Conservation (phyloP, 306 rosid species). For the Begonia fuchsioides region DNA sequence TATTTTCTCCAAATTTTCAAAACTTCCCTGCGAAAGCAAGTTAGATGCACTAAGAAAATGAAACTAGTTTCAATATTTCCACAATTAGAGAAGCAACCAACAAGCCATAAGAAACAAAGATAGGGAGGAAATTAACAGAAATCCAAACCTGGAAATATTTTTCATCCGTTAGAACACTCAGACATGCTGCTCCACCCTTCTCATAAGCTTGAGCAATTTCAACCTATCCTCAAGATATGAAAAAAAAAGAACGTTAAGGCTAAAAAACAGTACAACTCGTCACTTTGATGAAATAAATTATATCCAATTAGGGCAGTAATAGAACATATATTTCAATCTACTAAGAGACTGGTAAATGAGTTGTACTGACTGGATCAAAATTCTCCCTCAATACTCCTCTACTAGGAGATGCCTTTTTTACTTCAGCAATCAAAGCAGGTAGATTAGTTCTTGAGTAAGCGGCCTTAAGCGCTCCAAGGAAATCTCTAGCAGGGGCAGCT, state of each 20-base stretch:
- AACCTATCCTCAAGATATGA: conserved; percentile 30
- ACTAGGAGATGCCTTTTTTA: conserved; percentile 97
- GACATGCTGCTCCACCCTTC: conserved; percentile 98
- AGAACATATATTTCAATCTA: conserved; percentile 1
- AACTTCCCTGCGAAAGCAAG: conserved; percentile 57
- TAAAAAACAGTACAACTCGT: too few species aligned
- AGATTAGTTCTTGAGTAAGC: conserved; percentile 63
- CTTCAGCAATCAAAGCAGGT: conserved; percentile 97
- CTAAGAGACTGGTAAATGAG: conserved; percentile 4
- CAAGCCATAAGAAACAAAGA: conserved; percentile 2
- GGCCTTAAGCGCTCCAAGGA: conserved; percentile 62
- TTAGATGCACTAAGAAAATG: conserved; percentile 8
- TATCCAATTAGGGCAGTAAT: background rate
- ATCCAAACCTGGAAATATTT: conserved; percentile 73
- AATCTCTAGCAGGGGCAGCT: conserved; percentile 73
- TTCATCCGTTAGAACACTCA: conserved; percentile 82
- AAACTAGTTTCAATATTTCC: conserved; percentile 4
- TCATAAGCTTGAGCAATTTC: conserved; percentile 81
- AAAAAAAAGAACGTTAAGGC: background rate
- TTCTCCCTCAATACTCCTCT: conserved; percentile 86
- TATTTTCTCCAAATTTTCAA: conserved; percentile 70
- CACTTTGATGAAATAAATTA: too few species aligned
- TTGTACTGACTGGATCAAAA: conserved; percentile 65
- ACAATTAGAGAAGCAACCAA: conserved; percentile 2
- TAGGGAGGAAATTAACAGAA: conserved; percentile 3